Conservation (phyloP, 2,329 filamentous ascomycete genomes). For the Cladosporium sp. region DNA sequence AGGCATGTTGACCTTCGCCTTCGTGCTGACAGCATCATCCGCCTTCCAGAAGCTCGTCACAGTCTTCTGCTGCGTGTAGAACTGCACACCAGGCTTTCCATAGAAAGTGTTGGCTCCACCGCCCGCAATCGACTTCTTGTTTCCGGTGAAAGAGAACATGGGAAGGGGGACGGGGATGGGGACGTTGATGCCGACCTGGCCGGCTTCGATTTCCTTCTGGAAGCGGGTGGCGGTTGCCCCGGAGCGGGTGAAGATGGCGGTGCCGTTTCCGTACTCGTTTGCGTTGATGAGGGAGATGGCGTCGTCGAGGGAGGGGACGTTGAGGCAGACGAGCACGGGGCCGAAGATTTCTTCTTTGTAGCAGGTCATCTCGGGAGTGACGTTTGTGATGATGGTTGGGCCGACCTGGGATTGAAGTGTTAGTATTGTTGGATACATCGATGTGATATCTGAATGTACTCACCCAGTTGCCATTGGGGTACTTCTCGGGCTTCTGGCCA, state of each 20-base stretch:
- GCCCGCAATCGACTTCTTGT: constrained; percentile 84
- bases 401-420: constrained; percentile 52
- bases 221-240: constrained; percentile 74
- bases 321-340: constrained; percentile 76
- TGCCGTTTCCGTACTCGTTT: constrained; percentile 84
- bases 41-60: constrained; percentile 88
- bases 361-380: constrained; percentile 76
- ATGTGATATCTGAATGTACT: constrained; percentile 22
- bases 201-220: constrained; percentile 76
- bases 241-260: constrained; percentile 76
- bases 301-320: constrained; percentile 72
- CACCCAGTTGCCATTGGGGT: constrained; percentile 77
- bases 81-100: constrained; percentile 84
- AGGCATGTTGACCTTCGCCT: constrained; percentile 87
- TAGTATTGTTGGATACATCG: constrained; percentile 14
- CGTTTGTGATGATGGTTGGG: constrained; percentile 77
- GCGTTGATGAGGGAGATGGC: constrained; percentile 77
- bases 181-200: constrained; percentile 82
- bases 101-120: constrained; percentile 94
- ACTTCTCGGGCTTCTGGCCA: constrained; percentile 69
- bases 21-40: constrained; percentile 77
- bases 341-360: constrained; percentile 85
- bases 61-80: constrained; percentile 97
- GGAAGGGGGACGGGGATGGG: constrained; percentile 61
- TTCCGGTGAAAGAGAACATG: constrained; percentile 49